phyloP scores from a whole-genome alignment of 2,329 filamentous ascomycete species.

The Fusarium camptoceras region DNA sequence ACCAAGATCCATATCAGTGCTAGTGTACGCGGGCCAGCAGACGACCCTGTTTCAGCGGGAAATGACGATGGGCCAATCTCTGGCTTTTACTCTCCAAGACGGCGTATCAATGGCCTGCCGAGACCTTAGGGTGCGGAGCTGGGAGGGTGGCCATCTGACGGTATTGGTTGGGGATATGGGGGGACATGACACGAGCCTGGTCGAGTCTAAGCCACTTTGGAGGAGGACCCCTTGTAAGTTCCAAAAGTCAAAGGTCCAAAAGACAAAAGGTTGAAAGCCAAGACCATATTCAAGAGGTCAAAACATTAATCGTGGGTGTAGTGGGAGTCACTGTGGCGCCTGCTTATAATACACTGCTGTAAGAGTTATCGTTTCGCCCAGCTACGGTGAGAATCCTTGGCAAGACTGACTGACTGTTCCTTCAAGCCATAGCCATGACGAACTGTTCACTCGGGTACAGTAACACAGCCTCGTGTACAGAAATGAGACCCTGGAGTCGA shows the following conservation, averaged over 20 bases:
- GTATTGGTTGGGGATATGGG: conserved; percentile 31
- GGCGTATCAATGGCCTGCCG: conserved; percentile 36
- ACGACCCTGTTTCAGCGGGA: conserved; percentile 48
- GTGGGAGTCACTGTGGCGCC: conserved; percentile 16
- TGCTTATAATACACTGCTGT: conserved; percentile 12
- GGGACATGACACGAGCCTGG: conserved; percentile 41
- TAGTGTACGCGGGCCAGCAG: conserved; percentile 40
- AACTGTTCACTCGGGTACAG: background rate
- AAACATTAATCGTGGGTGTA: conserved; percentile 21
- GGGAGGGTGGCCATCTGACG: conserved; percentile 13
- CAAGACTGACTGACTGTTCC: background rate
- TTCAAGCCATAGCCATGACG: background rate
- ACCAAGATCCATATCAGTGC: conserved; percentile 23
- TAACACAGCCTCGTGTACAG: conserved; percentile 18
- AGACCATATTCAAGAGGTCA: conserved; percentile 19
- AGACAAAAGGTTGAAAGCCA: background rate
- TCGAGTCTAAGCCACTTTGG: conserved; percentile 37
- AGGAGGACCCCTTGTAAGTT: conserved; percentile 15
- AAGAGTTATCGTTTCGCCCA: conserved; percentile 13
- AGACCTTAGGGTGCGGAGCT: conserved; percentile 39
- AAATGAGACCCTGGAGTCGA: conserved; percentile 14
- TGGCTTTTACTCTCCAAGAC: conserved; percentile 27
- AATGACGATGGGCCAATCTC: conserved; percentile 48
- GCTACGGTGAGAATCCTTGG: conserved; percentile 17
- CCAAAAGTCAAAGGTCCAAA: conserved; percentile 2